Evolutionary conservation across 2,329 filamentous ascomycete species (phyloP).

Genomic region (Talaromyces marneffei): DNA sequence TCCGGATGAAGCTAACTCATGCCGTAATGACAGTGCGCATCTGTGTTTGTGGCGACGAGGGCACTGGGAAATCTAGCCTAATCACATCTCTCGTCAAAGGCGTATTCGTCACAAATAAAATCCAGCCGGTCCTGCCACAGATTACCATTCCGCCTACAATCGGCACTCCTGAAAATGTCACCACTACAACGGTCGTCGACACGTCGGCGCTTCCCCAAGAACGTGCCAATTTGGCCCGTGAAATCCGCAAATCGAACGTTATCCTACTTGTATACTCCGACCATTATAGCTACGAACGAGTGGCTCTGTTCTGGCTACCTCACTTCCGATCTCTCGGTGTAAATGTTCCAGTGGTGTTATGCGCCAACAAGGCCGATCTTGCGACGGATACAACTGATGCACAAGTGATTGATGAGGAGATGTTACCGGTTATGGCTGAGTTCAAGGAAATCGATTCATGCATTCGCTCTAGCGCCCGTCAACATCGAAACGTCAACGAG

Average conservation of each 20-base stretch:
- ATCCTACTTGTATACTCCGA: slow-evolving; percentile 96
- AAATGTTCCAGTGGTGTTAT: slow-evolving; percentile 93
- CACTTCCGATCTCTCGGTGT: slow-evolving; percentile 97
- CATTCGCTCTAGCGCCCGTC: slow-evolving; percentile 85
- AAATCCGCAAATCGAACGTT: slow-evolving; percentile 94
- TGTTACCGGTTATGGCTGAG: slow-evolving; percentile 96
- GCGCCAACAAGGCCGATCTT: slow-evolving; percentile 95
- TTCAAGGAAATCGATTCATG: slow-evolving; percentile 99
- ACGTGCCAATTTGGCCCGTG: slow-evolving; percentile 79
- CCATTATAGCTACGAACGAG: slow-evolving; percentile 97
- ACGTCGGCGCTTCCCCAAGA: slow-evolving; percentile 94
- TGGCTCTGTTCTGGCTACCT: slow-evolving; percentile 97
- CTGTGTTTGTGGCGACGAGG: slow-evolving; percentile 94
- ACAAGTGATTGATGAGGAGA: slow-evolving; percentile 90
- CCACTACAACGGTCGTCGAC: slow-evolving; percentile 86
- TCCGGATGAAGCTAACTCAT: not conserved
- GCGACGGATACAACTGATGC: slow-evolving; percentile 67
- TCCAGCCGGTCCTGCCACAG: slow-evolving; percentile 87
- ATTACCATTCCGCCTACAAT: slow-evolving; percentile 92
- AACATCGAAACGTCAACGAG: slow-evolving; percentile 90
- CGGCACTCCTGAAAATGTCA: slow-evolving; percentile 92
- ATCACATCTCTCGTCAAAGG: slow-evolving; percentile 96
- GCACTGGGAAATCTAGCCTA: slow-evolving; percentile 86
- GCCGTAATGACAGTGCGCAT: slow-evolving; percentile 63
- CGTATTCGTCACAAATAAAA: slow-evolving; percentile 91